Base-by-base conservation (phyloP, 73 alveolate species). In the Stentor roeselii region DNA sequence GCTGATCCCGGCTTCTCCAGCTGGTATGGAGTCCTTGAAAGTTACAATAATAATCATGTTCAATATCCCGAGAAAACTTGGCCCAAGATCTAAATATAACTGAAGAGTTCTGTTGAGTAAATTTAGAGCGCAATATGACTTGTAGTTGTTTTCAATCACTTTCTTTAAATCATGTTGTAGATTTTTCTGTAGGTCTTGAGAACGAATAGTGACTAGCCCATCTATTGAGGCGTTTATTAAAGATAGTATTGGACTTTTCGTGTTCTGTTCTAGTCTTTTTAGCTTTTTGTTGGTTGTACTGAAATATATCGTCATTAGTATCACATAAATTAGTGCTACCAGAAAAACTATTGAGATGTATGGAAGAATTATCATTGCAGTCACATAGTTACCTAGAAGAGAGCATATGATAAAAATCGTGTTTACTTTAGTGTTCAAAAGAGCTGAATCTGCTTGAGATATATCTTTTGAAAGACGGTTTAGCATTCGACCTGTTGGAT, bases 181-280 rank as follows among this genome's bases (percentile, higher is more conserved):
- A 1, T 58, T 58, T 58, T 86, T 60, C 11, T 89, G 86, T 60
- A 86, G 89, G 39, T 93, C 85, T 83, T 60, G 94, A 1, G 98
- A 97, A 76, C 99, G 84, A 41, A 97, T 94, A 3, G 98, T 89
- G 21, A 94, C 77, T 6, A 90, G 87, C 3, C 99, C 99, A 35
- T 88, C 60, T 31, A 93, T 90, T 31, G 98, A 87, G 78, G 94
- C 98, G 42, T 89, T 86, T 35, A 94, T 84, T 84, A 84, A 89
- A 86, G 95, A 90, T 14, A 97, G 59, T n/a, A 97, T 91, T 14
- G 99, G 99, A 42, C 95, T 86, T 58, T 91, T 89, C 2, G 97
- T 87, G 35, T 91, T 89, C 3, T 95, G 87, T 83, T 97, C 99
- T 60, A 95, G 61, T 78, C 97, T 89, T 42, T 89, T 82, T 50